Conservation (phyloP, 441 rosid genomes). For the Rhodomyrtus psidioides region DNA sequence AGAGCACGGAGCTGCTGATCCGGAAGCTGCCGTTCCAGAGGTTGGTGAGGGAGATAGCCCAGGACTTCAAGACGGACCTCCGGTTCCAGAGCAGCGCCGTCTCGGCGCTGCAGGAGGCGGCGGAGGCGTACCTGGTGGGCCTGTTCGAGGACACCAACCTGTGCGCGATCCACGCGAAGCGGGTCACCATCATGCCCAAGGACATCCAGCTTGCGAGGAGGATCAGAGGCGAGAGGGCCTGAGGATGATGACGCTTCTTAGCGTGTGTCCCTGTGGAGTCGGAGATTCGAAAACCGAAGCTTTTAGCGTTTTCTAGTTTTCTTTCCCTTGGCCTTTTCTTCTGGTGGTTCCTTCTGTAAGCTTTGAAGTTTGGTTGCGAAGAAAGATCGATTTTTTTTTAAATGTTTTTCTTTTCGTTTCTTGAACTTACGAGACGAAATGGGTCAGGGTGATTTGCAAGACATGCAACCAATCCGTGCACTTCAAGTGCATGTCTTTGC, state of each 20-base stretch:
- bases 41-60: constrained; percentile 4
- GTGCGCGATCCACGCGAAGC: constrained; percentile 7
- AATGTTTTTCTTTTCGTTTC: not conserved
- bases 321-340: not conserved
- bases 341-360: not conserved
- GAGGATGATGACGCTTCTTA: not conserved
- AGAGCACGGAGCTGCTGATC: constrained; percentile 7
- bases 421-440: not conserved
- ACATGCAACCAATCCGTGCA: constrained; percentile 59
- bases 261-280: not conserved
- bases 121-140: constrained; percentile 6
- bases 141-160: constrained; percentile 7
- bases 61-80: constrained; percentile 11
- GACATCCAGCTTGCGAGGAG: constrained; percentile 8
- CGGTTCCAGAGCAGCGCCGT: constrained; percentile 10
- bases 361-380: not conserved
- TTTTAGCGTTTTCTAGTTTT: not conserved
- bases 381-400: not conserved
- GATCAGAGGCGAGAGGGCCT: constrained; percentile 10
- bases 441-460: constrained; percentile 74
- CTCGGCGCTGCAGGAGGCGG: constrained; percentile 5
- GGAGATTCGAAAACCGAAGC: not conserved
- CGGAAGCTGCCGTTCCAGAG: constrained; percentile 9
- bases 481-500: constrained; percentile 44
- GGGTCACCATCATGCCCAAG: constrained; percentile 10